Evolutionary conservation across 164 flowering plant species (phyloP), one percentile per base, ranked within the genome.

Genomic region (Liriodendron chinense): DNA sequence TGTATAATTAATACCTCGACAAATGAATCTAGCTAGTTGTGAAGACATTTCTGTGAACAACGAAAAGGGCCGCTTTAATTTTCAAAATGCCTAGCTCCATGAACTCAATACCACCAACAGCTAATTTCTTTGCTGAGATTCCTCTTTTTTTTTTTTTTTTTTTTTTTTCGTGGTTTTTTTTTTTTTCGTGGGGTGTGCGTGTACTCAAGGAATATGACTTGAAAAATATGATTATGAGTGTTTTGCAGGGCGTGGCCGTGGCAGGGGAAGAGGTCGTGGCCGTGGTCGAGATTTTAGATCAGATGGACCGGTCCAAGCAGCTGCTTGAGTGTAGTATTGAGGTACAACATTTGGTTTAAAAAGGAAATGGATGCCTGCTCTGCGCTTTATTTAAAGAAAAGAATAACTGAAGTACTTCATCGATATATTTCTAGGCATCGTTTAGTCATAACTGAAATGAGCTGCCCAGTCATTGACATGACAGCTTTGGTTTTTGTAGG

Each of bases 201-300:
- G 43, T 4, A 1, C 43, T 34, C 3, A 7, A 34, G 43, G 43
- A 34, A 34, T 34, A 61, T 61, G 64, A 61, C 23, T 22, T 18
- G 23, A 18, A 18, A 18, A 64, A 64, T 16, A 3, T 64, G 67
- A 12, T 63, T 23, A n/a, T 63, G 67, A 7, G 57, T 63, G 59
- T 22, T 43, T 50, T 48, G 73, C 77, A 84, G 89, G 87, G 1
- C 87, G 85, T 75, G 83, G 83, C 23, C 78, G 80, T 66, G 82
- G 82, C 20, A 56, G 80, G 2, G 82, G 82, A n/a, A 56, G 83
- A 53, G 80, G 74, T 10, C 34, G 83, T 69, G 78, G 76, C 20
- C 78, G 78, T 69, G 80, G 83, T 16, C 80, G 78, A 26, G 80
- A 77, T 64, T 77, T 68, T 65, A 81, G 78, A 75, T 78, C 83